A percentile compares a stretch with the other conserved stretches of the same genome.
Conservation (phyloP, 2,329 filamentous ascomycete species). For the Graphilbum ipis-grandicollis region DNA sequence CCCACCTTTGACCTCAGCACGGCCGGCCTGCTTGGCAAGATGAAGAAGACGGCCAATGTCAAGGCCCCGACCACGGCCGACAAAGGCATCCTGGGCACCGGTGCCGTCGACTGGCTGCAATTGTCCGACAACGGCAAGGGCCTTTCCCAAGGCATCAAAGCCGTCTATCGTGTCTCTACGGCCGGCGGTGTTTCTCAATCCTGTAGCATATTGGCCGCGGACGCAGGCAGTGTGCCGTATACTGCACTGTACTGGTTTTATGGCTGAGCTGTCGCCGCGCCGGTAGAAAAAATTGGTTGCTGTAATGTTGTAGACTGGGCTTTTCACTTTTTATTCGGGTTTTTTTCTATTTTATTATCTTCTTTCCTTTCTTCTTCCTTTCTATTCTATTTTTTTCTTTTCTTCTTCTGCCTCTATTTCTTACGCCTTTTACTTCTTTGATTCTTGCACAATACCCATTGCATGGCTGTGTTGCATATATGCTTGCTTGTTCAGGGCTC, state of each 20-base stretch:
- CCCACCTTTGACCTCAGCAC: conserved; percentile 43
- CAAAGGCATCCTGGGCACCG: conserved; percentile 26
- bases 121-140: conserved; percentile 18
- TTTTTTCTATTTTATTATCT: too few species aligned
- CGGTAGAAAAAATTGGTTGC: too few species aligned
- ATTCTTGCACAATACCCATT: too few species aligned
- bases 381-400: too few species aligned
- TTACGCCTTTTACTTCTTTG: too few species aligned
- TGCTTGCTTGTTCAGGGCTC: too few species aligned
- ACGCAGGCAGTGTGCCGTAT: conserved; percentile 35
- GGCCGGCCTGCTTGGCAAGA: conserved; percentile 22
- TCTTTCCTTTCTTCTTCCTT: too few species aligned
- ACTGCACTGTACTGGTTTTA: conserved; percentile 43
- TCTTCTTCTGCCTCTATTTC: too few species aligned
- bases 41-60: conserved; percentile 29
- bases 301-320: too few species aligned
- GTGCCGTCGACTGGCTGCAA: conserved; percentile 37
- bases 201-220: conserved; percentile 21
- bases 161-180: conserved; percentile 37
- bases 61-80: conserved; percentile 32
- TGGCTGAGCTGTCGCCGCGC: too few species aligned
- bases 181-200: conserved; percentile 28
- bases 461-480: too few species aligned
- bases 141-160: conserved; percentile 17
- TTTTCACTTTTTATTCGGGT: too few species aligned